Base-by-base conservation (phyloP, 148 eudicot species). In the Fagopyrum esculentum region DNA sequence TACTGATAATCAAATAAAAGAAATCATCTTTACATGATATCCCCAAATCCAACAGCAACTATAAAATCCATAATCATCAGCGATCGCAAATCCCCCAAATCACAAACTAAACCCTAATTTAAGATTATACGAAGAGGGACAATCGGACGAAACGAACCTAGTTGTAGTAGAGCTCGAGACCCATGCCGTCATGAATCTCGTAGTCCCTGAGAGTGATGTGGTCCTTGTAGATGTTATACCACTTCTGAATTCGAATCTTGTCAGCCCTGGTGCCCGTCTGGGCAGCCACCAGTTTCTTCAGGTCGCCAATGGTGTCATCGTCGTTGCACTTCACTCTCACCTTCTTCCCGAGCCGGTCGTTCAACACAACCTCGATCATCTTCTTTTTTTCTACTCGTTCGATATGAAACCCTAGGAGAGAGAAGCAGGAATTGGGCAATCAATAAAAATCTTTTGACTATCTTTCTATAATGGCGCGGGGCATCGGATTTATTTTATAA, bases 121-220 rank as follows among this genome's bases (percentile, higher is more conserved):
- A 5, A 64, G 47, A 5, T 9, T 35, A 7, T 0, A 40, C 8
- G n/a, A 22, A 16, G 7, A 61, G 10, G 68, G 4, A 54, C 17
- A 4, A 54, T 54, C 52, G 11, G 52, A 54, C 19, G 22, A 4
- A 4, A 13, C 64, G 7, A 73, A 73, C 75, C 75, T 74, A 93
- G n/a, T 91, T 88, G 91, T 93, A 93, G 87, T 93, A 93, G 78
- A 93, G 95, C 78, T 93, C 98, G 61, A 93, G 98, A 64, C 97
- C 98, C 97, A 93, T 93, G 83, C 98, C 98, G 68, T 93, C 98
- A 71, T 91, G 98, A 66, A 93, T 91, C 85, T 93, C 98, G 76
- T 93, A 93, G 78, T 93, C 97, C 69, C 70, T 66, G 47, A 93
- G 91, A 66, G 98, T 93, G 73, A 93, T 93, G 68, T 93, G 98